phyloP scores from a whole-genome alignment of 441 rosid genomes.

The Brassica hybrid region DNA sequence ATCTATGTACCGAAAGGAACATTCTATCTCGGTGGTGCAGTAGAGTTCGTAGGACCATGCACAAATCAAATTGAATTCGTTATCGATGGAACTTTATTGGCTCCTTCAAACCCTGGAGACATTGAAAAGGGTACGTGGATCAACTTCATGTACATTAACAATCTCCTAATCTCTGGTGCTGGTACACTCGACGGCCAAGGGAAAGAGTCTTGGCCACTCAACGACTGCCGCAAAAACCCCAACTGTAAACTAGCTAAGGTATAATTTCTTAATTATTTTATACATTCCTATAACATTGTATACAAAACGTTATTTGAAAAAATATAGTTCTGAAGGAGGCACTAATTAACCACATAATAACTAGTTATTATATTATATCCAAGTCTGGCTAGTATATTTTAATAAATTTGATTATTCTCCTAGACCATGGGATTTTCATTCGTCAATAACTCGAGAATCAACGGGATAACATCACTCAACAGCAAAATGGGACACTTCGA shows the following conservation, averaged over 20 bases:
- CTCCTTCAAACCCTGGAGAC: slow-evolving; percentile 23
- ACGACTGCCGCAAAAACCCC: slow-evolving; percentile 36
- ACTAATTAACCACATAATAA: neutral
- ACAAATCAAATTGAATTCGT: slow-evolving; percentile 41
- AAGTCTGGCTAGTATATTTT: neutral
- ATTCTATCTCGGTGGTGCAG: slow-evolving; percentile 43
- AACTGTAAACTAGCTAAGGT: slow-evolving; percentile 39
- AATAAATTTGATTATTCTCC: neutral
- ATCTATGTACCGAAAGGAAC: slow-evolving; percentile 51
- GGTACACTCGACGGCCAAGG: slow-evolving; percentile 59
- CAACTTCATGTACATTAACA: slow-evolving; percentile 40
- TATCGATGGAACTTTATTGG: slow-evolving; percentile 49
- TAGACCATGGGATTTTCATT: slow-evolving; percentile 46
- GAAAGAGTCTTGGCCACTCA: slow-evolving; percentile 38
- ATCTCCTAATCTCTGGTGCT: slow-evolving; percentile 44
- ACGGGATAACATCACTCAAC: slow-evolving; percentile 47
- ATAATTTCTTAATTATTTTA: neutral
- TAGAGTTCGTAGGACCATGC: slow-evolving; percentile 60
- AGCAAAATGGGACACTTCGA: slow-evolving; percentile 50
- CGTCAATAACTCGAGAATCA: slow-evolving; percentile 44
- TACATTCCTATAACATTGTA: neutral
- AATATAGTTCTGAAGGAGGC: neutral
- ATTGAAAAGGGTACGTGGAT: slow-evolving; percentile 43
- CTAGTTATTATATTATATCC: neutral
- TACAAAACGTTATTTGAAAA: neutral